Evolutionary conservation across 2,329 filamentous ascomycete genomes (phyloP), one percentile per base, ranked within the genome.

Genomic region (Monilinia aucupariae): DNA sequence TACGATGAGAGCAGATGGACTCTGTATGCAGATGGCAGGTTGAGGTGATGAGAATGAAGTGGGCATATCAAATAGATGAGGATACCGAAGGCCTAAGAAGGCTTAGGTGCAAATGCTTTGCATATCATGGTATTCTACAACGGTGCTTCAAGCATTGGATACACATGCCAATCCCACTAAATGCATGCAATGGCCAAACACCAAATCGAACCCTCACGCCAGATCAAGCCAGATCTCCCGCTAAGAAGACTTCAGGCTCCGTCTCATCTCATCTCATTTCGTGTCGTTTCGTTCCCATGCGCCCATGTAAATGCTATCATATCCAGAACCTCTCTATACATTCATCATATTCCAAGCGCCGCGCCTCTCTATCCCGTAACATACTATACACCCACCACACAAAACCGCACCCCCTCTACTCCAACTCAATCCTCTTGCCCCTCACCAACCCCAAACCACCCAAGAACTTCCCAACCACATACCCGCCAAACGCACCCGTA

Each of bases 401-500:
- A n/a, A n/a, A n/a, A n/a, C n/a, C n/a, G n/a, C n/a, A n/a, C 34
- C 17, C 13, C 37, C 37, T 34, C 68, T 66, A 74, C 64, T 72
- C 69, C 34, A 74, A 68, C 58, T 73, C 71, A 61, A 74, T 70
- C 59, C 68, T 71, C 67, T 69, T 73, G 39, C 73, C 73, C 52
- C 66, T 74, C 55, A 73, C 64, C 17, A 68, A 41, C 1, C 43
- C 32, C 61, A 65, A 70, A 1, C 68, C 82, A 0, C 87, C 86
- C 22, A 85, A 67, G 62, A 85, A 71, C 73, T 89, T 87, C 1
- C 92, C 92, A 15, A 90, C 68, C 1, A 85, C 80, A 75, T 90
- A 92, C 1, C 94, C 94, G 7, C 85, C 76, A 75, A 96, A 97
- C 22, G 89, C 81, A 3, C 94, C 94, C 2, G 84, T 86, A 5